Conservation (phyloP, 2,329 filamentous ascomycete species). For the Monosporascus cannonballus region DNA sequence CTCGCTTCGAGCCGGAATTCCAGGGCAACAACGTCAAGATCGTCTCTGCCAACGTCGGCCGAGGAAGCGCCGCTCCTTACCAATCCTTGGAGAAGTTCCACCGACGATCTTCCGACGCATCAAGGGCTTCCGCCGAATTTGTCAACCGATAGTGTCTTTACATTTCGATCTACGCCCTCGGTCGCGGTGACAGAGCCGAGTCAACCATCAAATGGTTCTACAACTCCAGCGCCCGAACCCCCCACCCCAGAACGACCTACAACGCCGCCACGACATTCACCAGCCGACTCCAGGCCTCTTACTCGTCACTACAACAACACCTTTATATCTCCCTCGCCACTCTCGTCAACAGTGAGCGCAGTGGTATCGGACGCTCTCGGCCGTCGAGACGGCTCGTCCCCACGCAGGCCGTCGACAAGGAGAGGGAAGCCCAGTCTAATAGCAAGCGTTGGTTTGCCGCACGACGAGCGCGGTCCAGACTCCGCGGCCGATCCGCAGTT, state of each 20-base stretch:
- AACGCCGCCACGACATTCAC: constrained; percentile 23
- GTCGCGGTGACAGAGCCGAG: constrained; percentile 20
- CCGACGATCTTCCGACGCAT: constrained; percentile 22
- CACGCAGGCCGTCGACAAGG: constrained; percentile 38
- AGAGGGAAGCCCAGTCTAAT: constrained; percentile 45
- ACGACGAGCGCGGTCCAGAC: constrained; percentile 27
- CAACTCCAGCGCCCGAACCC: constrained; percentile 11
- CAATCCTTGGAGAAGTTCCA: constrained; percentile 37
- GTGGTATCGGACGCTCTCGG: constrained; percentile 51
- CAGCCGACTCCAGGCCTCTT: constrained; percentile 27
- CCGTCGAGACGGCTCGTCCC: constrained; percentile 33
- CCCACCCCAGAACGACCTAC: constrained; percentile 21
- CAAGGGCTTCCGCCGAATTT: constrained; percentile 29
- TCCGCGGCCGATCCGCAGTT: constrained; percentile 17
- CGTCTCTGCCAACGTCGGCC: constrained; percentile 21
- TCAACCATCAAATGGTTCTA: constrained; percentile 14
- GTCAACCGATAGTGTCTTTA: constrained; percentile 26
- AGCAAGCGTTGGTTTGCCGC: constrained; percentile 48
- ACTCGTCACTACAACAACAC: constrained; percentile 37
- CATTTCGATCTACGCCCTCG: constrained; percentile 22
- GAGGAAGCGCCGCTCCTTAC: constrained; percentile 35
- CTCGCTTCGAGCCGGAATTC: constrained; percentile 30
- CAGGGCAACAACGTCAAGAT: constrained; percentile 24
- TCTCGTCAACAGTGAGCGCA: constrained; percentile 53
- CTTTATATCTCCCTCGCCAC: constrained; percentile 53